These are phyloP conservation scores for Talaromyces sp. DNA, from an alignment of 2,329 filamentous ascomycete species.

Conservation along the genomic window DNA sequence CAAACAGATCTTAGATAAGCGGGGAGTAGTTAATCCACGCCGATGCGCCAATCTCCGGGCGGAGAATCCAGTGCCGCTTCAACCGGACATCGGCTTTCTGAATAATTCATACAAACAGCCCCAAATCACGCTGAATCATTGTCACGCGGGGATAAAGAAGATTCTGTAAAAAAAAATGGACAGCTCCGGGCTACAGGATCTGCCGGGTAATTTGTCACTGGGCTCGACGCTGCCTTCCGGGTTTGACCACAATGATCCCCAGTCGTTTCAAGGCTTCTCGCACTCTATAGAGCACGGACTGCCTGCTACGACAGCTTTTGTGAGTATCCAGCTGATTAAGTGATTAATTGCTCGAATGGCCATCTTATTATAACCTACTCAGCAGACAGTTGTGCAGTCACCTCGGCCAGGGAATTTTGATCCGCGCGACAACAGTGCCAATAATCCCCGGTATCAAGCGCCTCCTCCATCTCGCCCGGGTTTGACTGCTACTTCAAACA, in stretches of 20 bases:
- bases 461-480: slow-evolving; percentile 3
- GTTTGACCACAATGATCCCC: slow-evolving; percentile 20
- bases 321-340: neutral
- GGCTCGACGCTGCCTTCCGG: slow-evolving; percentile 18
- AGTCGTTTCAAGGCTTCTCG: slow-evolving; percentile 24
- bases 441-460: slow-evolving; percentile 10
- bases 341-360: neutral
- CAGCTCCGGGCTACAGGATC: slow-evolving; percentile 15
- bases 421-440: slow-evolving; percentile 5
- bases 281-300: slow-evolving; percentile 17
- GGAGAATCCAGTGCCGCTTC: slow-evolving; percentile 16
- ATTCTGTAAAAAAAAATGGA: slow-evolving; percentile 21
- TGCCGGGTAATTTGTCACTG: slow-evolving; percentile 17
- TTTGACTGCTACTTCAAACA: neutral
- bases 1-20: slow-evolving; percentile 1
- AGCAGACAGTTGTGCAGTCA: neutral
- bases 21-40: slow-evolving; percentile 1
- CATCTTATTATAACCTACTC: neutral
- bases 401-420: slow-evolving; percentile 5
- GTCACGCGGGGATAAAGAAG: neutral
- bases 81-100: slow-evolving; percentile 5
- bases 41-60: slow-evolving; percentile 1
- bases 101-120: neutral
- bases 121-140: neutral
- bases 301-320: slow-evolving; percentile 2